A percentile compares a stretch with the other conserved stretches of the same genome.
phyloP scores from a whole-genome alignment of 108 stramenopile species.

The Asterionellopsis glacialis region DNA sequence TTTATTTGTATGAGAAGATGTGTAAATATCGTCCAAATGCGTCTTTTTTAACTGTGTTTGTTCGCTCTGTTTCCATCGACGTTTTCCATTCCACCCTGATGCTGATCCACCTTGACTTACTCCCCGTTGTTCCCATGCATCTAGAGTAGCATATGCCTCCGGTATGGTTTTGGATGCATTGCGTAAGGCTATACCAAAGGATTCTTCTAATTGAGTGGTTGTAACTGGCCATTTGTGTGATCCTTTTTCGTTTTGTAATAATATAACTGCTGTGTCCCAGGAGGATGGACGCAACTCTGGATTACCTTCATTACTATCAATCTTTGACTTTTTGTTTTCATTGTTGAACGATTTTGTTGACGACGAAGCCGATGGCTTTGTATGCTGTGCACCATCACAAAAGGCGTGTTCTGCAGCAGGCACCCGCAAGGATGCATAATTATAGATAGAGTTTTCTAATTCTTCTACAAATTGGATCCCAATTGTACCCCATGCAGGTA shows the following conservation, averaged over 20 bases:
- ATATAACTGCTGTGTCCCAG: conserved; percentile 27
- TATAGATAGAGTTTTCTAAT: background rate
- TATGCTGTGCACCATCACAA: conserved; percentile 69
- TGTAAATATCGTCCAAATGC: too few species aligned
- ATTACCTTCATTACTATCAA: too few species aligned
- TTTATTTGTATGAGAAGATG: too few species aligned
- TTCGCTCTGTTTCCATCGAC: too few species aligned
- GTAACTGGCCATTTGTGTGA: conserved; percentile 19
- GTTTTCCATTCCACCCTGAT: too few species aligned
- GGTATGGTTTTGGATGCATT: background rate
- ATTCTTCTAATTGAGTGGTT: conserved; percentile 4
- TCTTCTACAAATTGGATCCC: background rate
- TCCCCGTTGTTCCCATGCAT: conserved; percentile 21
- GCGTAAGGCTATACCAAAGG: conserved; percentile 8
- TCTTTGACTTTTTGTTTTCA: too few species aligned
- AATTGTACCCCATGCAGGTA: conserved; percentile 23
- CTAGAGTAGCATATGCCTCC: conserved; percentile 1
- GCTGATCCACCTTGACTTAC: conserved; percentile 10
- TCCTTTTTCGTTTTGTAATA: conserved; percentile 22
- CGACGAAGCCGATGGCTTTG: conserved; percentile 40
- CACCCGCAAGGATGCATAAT: conserved; percentile 9
- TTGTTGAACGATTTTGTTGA: too few species aligned
- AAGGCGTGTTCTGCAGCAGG: conserved; percentile 63
- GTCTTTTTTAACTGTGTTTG: too few species aligned
- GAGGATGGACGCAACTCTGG: conserved; percentile 14